Base-by-base conservation (phyloP, 2,329 filamentous ascomycete genomes). In the Elsinoe perseae region DNA sequence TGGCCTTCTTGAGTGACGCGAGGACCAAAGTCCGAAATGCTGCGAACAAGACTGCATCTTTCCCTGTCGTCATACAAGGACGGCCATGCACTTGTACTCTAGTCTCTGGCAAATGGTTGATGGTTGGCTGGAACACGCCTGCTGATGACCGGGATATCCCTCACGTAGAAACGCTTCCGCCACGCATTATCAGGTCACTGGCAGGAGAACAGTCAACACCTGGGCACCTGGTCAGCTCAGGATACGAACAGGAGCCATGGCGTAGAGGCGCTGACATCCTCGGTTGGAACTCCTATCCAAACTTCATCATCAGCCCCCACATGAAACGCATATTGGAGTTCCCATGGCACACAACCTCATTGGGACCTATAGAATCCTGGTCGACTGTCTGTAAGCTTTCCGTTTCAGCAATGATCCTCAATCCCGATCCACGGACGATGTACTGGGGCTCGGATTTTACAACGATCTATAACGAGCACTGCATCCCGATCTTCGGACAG, bases 361-460 rank as follows among this genome's bases (percentile, higher is more conserved):
- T 56, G 36, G 53, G 53, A 18, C 20, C 38, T 9, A 56, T 56
- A 5, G 38, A 42, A 27, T 34, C 20, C 9, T 56, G 53, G 53
- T 46, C 38, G 2, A 56, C 40, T 9, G 36, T 44, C 25, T 34
- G 27, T 27, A 56, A 48, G 27, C 53, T 56, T 21, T 42, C 53
- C 7, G 40, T 56, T 23, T 56, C 53, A 7, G 53, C 38, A 8
- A 56, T 42, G 36, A 34, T 36, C 9, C 25, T 56, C 10, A 56
- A 56, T 48, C 53, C 53, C 9, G 40, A 56, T 21, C 53, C 53
- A 4, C 28, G 53, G 12, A 30, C 36, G 18, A 21, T 56, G 40
- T 56, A 56, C 30, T 68, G 63, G 68, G 70, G 72, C 6, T 58
- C 66, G 5, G 63, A 68, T 1, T 64, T 68, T 42, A 62, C 59